Evolutionary conservation across 176 grass and related monocot genomes (phyloP).

Genomic region (Calamus simplicifolius): DNA sequence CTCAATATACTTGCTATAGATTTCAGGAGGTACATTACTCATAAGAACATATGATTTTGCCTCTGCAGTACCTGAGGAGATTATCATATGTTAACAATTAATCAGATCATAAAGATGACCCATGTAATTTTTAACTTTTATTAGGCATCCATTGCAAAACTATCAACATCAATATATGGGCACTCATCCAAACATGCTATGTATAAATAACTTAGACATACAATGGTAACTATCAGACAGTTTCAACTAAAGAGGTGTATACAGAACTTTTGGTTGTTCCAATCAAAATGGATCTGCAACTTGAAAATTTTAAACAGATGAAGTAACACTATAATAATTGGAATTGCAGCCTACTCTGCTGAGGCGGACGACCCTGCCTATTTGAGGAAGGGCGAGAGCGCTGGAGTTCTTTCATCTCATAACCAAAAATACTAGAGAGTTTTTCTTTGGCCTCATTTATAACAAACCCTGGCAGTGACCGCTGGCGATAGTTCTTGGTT

Average conservation of each 20-base stretch:
- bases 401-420: slow-evolving; percentile 81
- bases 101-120: too few species aligned
- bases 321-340: background rate
- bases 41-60: slow-evolving; percentile 71
- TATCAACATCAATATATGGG: too few species aligned
- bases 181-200: too few species aligned
- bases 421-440: slow-evolving; percentile 65
- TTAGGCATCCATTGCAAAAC: too few species aligned
- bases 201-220: too few species aligned
- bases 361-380: slow-evolving; percentile 36
- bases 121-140: too few species aligned
- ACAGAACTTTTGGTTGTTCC: too few species aligned
- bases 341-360: slow-evolving; percentile 26
- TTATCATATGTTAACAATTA: background rate
- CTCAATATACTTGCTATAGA: slow-evolving; percentile 55
- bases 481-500: slow-evolving; percentile 83
- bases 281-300: too few species aligned
- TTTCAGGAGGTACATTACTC: slow-evolving; percentile 43
- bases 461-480: slow-evolving; percentile 49
- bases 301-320: too few species aligned
- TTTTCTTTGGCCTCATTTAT: slow-evolving; percentile 73
- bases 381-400: slow-evolving; percentile 48
- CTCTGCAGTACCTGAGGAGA: slow-evolving; percentile 34
- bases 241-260: too few species aligned
- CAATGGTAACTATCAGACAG: too few species aligned